These are phyloP conservation scores for Suillus brevipes DNA, from an alignment of 768 basidiomycete species.

Conservation along the genomic window DNA sequence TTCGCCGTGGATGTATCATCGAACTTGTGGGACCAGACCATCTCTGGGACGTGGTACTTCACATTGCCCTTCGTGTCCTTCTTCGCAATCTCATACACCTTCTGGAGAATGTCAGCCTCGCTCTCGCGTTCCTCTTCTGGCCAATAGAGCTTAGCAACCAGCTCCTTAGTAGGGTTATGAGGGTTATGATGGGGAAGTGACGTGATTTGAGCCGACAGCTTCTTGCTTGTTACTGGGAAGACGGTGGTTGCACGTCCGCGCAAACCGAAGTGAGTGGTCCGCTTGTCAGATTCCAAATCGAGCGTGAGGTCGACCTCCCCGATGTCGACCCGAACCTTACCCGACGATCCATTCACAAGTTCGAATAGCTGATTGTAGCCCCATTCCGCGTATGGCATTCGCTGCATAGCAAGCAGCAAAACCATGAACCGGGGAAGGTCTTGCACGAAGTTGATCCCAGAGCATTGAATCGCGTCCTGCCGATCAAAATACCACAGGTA, in stretches of 20 bases:
- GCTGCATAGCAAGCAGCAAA: constrained; percentile 14
- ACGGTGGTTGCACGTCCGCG: constrained; percentile 13
- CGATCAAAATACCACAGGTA: constrained; percentile 9
- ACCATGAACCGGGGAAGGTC: constrained; percentile 17
- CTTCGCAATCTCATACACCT: background rate
- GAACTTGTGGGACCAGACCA: too few relatives aligned
- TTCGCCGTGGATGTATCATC: too few relatives aligned
- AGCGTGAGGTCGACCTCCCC: background rate
- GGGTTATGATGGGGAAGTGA: background rate
- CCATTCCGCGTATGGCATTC: constrained; percentile 12
- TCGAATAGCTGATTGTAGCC: constrained; percentile 6
- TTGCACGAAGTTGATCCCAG: constrained; percentile 14
- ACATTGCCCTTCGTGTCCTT: too few relatives aligned
- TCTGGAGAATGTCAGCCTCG: background rate
- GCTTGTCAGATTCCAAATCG: background rate
- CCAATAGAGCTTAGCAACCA: constrained; percentile 1
- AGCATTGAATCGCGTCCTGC: constrained; percentile 9
- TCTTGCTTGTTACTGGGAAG: background rate
- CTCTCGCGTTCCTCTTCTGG: background rate
- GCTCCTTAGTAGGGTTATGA: background rate
- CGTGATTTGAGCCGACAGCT: background rate
- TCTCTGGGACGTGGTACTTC: too few relatives aligned
- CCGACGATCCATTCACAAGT: background rate
- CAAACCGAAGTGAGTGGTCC: constrained; percentile 10
- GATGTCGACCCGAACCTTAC: background rate